Evolutionary conservation across 1,284 basidiomycete genomes (phyloP), one percentile per base, ranked within the genome.

Genomic region (Phylloporus gajari): DNA sequence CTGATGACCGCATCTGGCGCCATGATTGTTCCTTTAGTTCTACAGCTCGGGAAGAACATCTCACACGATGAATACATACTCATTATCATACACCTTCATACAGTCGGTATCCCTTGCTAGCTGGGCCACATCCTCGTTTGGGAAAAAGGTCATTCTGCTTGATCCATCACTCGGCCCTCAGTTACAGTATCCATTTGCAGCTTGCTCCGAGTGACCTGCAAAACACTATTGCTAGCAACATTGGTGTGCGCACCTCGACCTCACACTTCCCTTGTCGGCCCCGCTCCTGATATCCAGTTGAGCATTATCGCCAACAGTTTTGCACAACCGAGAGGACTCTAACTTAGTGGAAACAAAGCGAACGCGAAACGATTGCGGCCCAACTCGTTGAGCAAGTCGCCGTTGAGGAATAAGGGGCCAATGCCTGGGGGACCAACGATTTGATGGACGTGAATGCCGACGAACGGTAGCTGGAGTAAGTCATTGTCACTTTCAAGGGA

Each of bases 391-490:
- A 92, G 53, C 89, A 91, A 69, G 86, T 86, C 1, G 87, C 88
- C n/a, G 84, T 87, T 40, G 88, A 87, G 42, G 82, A 80, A 53
- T 85, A 86, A 7, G 85, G 83, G 30, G 91, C 91, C 2, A 46
- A 30, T 78, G 88, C 90, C 0, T 95, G 93, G 92, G 92, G 91
- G 6, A 87, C 82, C 65, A 91, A 90, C 40, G 94, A 97, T 82
- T 83, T 97, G 69, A 97, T 97, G 82, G 96, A 98, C 77, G 91
- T 98, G 15, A 93, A 96, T 79, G 95, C 94, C 1, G 96, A 98
- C 77, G 89, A 92, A n/a, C n/a, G 46, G 96, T 93, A 78, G 97
- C 98, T 81, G 98, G 97, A 94, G 95, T 94, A 79, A 80, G 89
- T 86, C 15, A 40, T 68, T 68, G 27, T 51, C 62, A 42, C 53